Evolutionary conservation across 2,329 filamentous ascomycete genomes (phyloP), one percentile per base, ranked within the genome.

Genomic region (Teratosphaeria nubilosa): DNA sequence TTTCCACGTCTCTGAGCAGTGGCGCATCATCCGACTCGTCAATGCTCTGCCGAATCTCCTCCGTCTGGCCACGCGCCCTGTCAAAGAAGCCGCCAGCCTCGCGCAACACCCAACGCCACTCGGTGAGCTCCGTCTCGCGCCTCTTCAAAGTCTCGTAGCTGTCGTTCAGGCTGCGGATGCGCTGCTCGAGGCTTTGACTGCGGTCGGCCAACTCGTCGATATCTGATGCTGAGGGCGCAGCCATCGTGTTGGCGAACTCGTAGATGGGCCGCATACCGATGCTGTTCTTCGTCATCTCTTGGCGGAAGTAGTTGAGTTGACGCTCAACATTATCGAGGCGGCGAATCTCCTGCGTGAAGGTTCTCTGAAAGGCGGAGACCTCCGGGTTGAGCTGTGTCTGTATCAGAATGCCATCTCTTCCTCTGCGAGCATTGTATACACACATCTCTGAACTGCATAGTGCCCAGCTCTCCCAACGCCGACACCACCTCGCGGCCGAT

Each of bases 141-240:
- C 94, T 96, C 83, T 97, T 97, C 73, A 99, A 77, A 16, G 91
- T 96, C 78, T 99, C 94, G 75, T 99, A 97, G 78, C 91, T 97
- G 72, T 97, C 94, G 73, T 97, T 97, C 62, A 99, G 78, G 65
- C 91, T 92, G 59, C 85, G 86, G 65, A 99, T 85, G 62, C 94
- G 85, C 77, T 95, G 89, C 76, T 99, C 94, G 58, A 99, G 82
- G 74, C 86, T 88, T 76, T 97, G 90, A 73, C 90, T 90, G 69
- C 92, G 88, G 72, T 97, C 92, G 59, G 90, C 84, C 62, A 99
- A 84, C 74, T 96, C 91, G 71, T 99, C 94, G 63, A 99, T 99
- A 76, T 99, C 94, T 63, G 90, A 87, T 50, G 92, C 92, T 54
- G 91, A 88, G 11, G 94, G 92, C 10, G 91, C 86, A 45, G 91